Percentiles rank a stretch among this genome's conserved stretches.
These are phyloP conservation scores for Ascomycota sp. DNA, from an alignment of 2,329 filamentous ascomycete genomes.

Conservation along the genomic window DNA sequence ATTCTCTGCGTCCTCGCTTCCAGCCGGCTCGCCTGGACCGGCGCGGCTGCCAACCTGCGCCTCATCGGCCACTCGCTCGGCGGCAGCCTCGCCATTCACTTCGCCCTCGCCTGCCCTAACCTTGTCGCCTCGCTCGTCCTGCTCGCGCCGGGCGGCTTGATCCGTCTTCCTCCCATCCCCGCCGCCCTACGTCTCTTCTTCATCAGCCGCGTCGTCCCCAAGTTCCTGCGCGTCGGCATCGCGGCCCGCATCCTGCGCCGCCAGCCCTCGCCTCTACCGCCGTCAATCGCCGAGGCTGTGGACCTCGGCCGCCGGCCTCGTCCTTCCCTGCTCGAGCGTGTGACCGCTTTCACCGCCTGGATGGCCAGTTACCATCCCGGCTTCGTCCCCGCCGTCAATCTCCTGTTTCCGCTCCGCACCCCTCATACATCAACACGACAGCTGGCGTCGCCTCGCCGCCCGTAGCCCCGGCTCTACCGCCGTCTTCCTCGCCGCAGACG, in stretches of 20 bases:
- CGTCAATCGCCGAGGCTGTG: constrained; percentile 19
- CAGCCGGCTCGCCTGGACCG: constrained; percentile 46
- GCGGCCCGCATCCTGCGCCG: constrained; percentile 26
- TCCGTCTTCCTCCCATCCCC: constrained; percentile 33
- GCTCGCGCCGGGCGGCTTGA: constrained; percentile 56
- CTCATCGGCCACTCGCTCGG: constrained; percentile 66
- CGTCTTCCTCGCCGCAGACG: constrained; percentile 26
- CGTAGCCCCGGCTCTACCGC: constrained; percentile 22
- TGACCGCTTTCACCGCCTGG: constrained; percentile 32
- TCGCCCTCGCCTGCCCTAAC: constrained; percentile 48
- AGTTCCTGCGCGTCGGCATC: constrained; percentile 24
- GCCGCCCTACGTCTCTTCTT: constrained; percentile 27
- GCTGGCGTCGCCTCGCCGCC: constrained; percentile 24
- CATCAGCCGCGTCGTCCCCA: constrained; percentile 30
- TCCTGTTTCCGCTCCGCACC: constrained; percentile 31
- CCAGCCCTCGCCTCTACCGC: too few species aligned
- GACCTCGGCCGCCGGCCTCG: constrained; percentile 3
- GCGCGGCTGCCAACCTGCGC: constrained; percentile 30
- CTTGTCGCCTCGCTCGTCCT: constrained; percentile 50
- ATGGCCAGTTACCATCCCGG: constrained; percentile 31
- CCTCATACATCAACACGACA: constrained; percentile 26
- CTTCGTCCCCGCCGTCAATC: constrained; percentile 37
- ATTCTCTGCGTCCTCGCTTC: constrained; percentile 48
- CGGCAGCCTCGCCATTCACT: constrained; percentile 53
- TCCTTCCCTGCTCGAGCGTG: constrained; percentile 18